Conservation (phyloP, 805 yeast genomes). For the Suhomyces tanzawaensis region DNA sequence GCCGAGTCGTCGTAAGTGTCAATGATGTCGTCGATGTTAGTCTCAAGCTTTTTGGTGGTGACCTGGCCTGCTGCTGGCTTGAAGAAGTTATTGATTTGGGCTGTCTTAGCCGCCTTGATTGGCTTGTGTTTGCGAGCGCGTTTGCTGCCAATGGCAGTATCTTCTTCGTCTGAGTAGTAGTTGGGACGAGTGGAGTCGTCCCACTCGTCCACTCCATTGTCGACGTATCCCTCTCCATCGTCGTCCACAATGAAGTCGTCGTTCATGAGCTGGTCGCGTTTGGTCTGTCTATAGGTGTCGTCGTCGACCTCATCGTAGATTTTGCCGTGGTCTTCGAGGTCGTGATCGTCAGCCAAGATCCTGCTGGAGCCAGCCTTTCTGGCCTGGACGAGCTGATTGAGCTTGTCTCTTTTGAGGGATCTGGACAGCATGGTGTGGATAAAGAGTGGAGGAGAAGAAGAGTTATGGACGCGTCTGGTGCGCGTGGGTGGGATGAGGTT, state of each 20-base stretch:
- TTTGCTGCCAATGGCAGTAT: constrained; percentile 23
- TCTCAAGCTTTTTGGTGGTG: constrained; percentile 43
- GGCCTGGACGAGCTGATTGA: constrained; percentile 63
- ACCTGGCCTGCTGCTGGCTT: constrained; percentile 34
- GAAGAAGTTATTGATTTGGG: constrained; percentile 54
- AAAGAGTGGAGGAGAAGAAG: not conserved
- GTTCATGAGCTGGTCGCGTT: constrained; percentile 74
- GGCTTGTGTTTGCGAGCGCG: constrained; percentile 31
- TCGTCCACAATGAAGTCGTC: constrained; percentile 96
- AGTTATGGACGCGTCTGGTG: not conserved
- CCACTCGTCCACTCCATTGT: constrained; percentile 91
- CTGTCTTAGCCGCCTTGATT: constrained; percentile 39
- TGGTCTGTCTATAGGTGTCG: constrained; percentile 68
- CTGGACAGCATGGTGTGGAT: constrained; percentile 29
- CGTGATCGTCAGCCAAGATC: constrained; percentile 32
- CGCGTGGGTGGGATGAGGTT: too few relatives aligned
- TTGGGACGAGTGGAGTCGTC: constrained; percentile 51
- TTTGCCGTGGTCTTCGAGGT: constrained; percentile 49
- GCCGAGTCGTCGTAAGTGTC: constrained; percentile 45
- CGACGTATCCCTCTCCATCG: constrained; percentile 90
- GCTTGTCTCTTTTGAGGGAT: constrained; percentile 41
- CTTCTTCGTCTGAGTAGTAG: constrained; percentile 58
- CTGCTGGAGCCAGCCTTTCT: constrained; percentile 56
- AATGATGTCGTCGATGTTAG: constrained; percentile 64
- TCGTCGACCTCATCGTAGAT: constrained; percentile 91